Percentiles rank a stretch among this genome's conserved stretches.
These are phyloP conservation scores for Asterionellopsis glacialis DNA, from an alignment of 108 stramenopile species.

Conservation along the genomic window DNA sequence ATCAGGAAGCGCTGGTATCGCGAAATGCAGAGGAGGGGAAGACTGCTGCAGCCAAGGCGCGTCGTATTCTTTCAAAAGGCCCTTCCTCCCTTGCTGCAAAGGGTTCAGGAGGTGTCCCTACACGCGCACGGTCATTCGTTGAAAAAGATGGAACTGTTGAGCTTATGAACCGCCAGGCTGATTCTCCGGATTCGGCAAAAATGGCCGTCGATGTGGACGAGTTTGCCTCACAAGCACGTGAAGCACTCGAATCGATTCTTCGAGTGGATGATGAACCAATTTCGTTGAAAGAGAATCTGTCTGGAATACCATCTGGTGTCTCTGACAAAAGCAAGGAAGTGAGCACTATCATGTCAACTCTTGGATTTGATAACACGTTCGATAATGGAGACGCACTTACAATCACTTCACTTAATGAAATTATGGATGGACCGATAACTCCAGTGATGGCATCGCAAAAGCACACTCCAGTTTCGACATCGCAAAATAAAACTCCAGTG, in stretches of 20 bases:
- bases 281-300: no score
- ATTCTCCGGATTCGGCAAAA: conserved; percentile 15
- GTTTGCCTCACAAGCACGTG: no score
- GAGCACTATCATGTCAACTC: not conserved
- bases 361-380: conserved; percentile 1
- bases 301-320: not conserved
- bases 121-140: not conserved
- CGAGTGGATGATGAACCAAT: no score
- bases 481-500: no score
- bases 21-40: no score
- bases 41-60: no score
- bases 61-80: not conserved
- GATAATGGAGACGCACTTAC: not conserved
- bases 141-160: conserved; percentile 18
- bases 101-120: not conserved
- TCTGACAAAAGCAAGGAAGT: not conserved
- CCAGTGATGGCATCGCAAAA: no score
- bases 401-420: not conserved
- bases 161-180: conserved; percentile 34
- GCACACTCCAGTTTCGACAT: not conserved
- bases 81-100: not conserved
- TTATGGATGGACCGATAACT: not conserved
- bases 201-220: no score
- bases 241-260: no score
- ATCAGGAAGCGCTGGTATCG: no score